phyloP scores from a whole-genome alignment of 345 rosid genomes.

The Citropsis articulata region DNA sequence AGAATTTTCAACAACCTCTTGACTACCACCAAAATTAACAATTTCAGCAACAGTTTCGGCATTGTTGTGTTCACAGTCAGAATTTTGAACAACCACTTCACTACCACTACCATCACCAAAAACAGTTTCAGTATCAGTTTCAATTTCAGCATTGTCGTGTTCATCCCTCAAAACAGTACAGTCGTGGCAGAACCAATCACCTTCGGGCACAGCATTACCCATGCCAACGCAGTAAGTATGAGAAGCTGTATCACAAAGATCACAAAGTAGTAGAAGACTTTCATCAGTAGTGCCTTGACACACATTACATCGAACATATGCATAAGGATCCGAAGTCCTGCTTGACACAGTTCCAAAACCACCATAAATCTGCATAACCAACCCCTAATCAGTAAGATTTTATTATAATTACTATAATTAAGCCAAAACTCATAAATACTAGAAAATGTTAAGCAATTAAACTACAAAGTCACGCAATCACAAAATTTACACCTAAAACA shows the following conservation, averaged over 20 bases:
- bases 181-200: constrained; percentile 69
- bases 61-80: constrained; percentile 24
- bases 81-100: constrained; percentile 9
- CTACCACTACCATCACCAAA: background rate
- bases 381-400: background rate
- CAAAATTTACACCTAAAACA: background rate
- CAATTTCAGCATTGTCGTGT: constrained; percentile 29
- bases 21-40: background rate
- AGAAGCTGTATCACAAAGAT: constrained; percentile 55
- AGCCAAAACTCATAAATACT: background rate
- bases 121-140: constrained; percentile 7
- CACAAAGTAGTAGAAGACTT: constrained; percentile 47
- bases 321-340: constrained; percentile 40
- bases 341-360: constrained; percentile 29
- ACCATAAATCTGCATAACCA: constrained; percentile 36
- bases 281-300: constrained; percentile 40
- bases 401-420: background rate
- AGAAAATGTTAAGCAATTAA: background rate
- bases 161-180: constrained; percentile 44
- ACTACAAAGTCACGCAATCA: background rate
- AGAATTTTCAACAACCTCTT: constrained; percentile 8
- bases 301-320: constrained; percentile 32
- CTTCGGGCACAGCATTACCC: constrained; percentile 53
- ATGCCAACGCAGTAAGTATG: constrained; percentile 61
- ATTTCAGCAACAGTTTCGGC: constrained; percentile 4